Conservation (phyloP, 2,329 filamentous ascomycete genomes). For the Alternaria conjuncta region DNA sequence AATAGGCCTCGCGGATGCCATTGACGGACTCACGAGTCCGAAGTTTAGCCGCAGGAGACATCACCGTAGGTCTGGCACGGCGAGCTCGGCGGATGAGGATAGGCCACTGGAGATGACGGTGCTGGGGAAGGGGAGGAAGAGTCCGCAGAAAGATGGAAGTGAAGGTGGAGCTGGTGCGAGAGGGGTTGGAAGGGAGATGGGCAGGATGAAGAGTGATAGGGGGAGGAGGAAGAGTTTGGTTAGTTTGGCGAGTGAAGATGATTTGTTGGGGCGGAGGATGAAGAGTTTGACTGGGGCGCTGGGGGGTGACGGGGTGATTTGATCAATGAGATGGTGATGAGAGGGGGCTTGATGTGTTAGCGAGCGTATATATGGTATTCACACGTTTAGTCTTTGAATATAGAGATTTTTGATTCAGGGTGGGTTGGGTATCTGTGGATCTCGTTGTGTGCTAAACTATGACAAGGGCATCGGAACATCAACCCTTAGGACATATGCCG, state of each 20-base stretch:
- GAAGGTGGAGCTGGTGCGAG: neutral
- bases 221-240: slow-evolving; percentile 52
- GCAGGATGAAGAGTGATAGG: slow-evolving; percentile 34
- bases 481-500: too few species aligned
- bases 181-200: slow-evolving; percentile 20
- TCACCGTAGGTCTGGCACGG: slow-evolving; percentile 59
- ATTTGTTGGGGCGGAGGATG: slow-evolving; percentile 57
- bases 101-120: slow-evolving; percentile 78
- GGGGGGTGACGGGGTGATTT: slow-evolving; percentile 35
- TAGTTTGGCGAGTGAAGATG: slow-evolving; percentile 56
- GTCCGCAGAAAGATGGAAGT: slow-evolving; percentile 20
- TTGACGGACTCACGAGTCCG: slow-evolving; percentile 53
- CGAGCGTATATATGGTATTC: neutral
- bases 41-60: slow-evolving; percentile 44
- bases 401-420: too few species aligned
- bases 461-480: too few species aligned
- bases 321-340: too few species aligned
- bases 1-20: slow-evolving; percentile 81
- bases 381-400: too few species aligned
- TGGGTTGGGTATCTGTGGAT: too few species aligned
- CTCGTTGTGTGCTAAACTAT: too few species aligned
- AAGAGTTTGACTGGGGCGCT: slow-evolving; percentile 53
- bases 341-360: neutral
- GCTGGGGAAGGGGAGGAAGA: slow-evolving; percentile 31
- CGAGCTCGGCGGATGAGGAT: slow-evolving; percentile 76